phyloP scores from a whole-genome alignment of 2,329 filamentous ascomycete species.

The Curvularia lunata region DNA sequence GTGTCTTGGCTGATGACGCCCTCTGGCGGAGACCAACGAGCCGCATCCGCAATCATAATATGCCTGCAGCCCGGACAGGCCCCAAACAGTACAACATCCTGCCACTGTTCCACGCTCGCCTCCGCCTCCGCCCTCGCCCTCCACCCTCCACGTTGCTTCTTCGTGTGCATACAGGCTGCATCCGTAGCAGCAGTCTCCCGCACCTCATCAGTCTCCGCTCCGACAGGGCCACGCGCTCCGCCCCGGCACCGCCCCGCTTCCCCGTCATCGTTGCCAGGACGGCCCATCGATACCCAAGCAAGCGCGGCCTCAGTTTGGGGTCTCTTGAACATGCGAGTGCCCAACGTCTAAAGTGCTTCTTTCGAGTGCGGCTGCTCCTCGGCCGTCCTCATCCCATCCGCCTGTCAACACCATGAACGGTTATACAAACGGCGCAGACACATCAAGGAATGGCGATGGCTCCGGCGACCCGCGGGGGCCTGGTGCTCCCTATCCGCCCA shows the following conservation, averaged over 20 bases:
- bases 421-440: constrained; percentile 35
- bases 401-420: constrained; percentile 42
- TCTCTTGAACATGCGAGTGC: constrained; percentile 35
- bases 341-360: constrained; percentile 33
- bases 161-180: background rate
- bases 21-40: constrained; percentile 12
- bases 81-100: background rate
- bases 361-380: constrained; percentile 50
- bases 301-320: constrained; percentile 1
- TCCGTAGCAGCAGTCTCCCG: background rate
- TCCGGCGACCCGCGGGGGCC: constrained; percentile 28
- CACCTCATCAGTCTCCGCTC: constrained; percentile 1
- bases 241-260: constrained; percentile 16
- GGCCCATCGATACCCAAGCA: constrained; percentile 6
- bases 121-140: background rate
- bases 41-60: constrained; percentile 15
- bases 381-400: constrained; percentile 39
- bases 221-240: background rate
- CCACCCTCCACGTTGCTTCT: background rate
- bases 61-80: constrained; percentile 11
- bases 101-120: background rate
- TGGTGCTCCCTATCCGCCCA: constrained; percentile 45
- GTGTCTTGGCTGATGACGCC: constrained; percentile 21
- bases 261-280: constrained; percentile 13
- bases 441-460: constrained; percentile 35